A percentile compares a stretch with the other conserved stretches of the same genome.
phyloP scores from a whole-genome alignment of 139 green algal species.

The Closterium sp. region DNA sequence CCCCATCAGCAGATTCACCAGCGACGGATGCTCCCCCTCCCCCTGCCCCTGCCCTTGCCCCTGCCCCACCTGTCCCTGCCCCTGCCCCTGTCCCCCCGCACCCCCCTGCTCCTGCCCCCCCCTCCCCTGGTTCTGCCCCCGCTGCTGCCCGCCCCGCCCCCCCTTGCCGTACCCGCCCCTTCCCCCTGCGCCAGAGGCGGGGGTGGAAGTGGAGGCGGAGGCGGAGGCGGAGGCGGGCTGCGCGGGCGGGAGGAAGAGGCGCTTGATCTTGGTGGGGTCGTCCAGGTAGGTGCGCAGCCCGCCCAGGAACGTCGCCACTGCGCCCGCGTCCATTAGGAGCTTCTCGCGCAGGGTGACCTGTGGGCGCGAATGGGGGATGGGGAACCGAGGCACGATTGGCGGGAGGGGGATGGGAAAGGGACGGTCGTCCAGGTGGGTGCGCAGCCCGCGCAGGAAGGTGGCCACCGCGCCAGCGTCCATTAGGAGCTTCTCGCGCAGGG shows the following conservation, averaged over 20 bases:
- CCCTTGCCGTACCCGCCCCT: not conserved
- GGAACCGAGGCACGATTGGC: no score
- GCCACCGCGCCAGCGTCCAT: conserved; percentile 50
- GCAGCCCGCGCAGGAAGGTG: conserved; percentile 58
- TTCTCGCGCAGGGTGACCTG: conserved; percentile 52
- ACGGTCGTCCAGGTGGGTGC: conserved; percentile 58
- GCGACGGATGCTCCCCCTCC: conserved; percentile 14
- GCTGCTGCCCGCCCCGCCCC: conserved; percentile 6
- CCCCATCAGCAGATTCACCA: conserved; percentile 66
- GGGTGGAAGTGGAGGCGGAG: not conserved
- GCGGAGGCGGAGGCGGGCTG: not conserved
- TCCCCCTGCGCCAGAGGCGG: not conserved
- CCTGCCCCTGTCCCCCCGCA: not conserved
- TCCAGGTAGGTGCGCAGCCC: conserved; percentile 60
- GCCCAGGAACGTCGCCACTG: conserved; percentile 57
- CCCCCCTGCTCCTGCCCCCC: not conserved
- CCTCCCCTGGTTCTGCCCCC: not conserved
- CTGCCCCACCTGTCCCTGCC: not conserved
- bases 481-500: conserved; percentile 50
- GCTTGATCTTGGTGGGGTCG: conserved; percentile 56
- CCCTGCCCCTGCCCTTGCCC: not conserved
- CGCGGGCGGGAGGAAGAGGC: conserved; percentile 52
- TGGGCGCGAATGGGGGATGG: no score
- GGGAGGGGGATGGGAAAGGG: no score
- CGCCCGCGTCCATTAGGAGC: conserved; percentile 52